Conservation (phyloP, 257 asterid genomes). For the Rhazya stricta region DNA sequence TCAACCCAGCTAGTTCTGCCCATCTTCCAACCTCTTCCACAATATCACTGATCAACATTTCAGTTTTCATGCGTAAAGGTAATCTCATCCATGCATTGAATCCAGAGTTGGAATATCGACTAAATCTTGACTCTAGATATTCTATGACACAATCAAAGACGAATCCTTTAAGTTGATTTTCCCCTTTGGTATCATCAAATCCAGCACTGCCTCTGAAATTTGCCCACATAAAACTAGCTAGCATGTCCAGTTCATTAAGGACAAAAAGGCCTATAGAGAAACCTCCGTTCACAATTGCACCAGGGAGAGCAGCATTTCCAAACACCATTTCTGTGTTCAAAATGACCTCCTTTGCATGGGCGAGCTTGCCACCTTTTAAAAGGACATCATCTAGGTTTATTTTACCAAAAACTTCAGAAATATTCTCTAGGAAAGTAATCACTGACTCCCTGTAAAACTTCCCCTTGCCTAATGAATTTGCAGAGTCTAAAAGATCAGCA, state of each 20-base stretch:
- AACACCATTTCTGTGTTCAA: conserved; percentile 58
- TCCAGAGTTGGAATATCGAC: conserved; percentile 36
- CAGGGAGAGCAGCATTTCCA: conserved; percentile 33
- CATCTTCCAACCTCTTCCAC: conserved; percentile 59
- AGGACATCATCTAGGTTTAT: conserved; percentile 30
- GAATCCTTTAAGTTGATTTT: conserved; percentile 39
- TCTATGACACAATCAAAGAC: conserved; percentile 65
- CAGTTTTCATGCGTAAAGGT: conserved; percentile 47
- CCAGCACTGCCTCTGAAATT: conserved; percentile 49
- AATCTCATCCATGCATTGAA: conserved; percentile 34
- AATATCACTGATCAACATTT: conserved; percentile 48
- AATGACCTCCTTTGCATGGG: conserved; percentile 52
- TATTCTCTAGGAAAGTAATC: conserved; percentile 33
- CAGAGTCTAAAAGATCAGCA: conserved; percentile 42
- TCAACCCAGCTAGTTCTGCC: conserved; percentile 45
- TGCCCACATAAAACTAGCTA: conserved; percentile 60
- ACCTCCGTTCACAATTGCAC: conserved; percentile 27
- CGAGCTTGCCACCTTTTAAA: conserved; percentile 50
- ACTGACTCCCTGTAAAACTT: conserved; percentile 31
- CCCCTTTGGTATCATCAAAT: conserved; percentile 39
- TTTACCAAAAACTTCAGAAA: conserved; percentile 53
- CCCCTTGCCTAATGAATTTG: conserved; percentile 31
- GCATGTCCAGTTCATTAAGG: conserved; percentile 61
- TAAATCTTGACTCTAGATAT: conserved; percentile 47
- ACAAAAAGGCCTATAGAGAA: conserved; percentile 55